phyloP scores from a whole-genome alignment of 139 green algal species.

The Chlamydomonas sphaeroides region DNA sequence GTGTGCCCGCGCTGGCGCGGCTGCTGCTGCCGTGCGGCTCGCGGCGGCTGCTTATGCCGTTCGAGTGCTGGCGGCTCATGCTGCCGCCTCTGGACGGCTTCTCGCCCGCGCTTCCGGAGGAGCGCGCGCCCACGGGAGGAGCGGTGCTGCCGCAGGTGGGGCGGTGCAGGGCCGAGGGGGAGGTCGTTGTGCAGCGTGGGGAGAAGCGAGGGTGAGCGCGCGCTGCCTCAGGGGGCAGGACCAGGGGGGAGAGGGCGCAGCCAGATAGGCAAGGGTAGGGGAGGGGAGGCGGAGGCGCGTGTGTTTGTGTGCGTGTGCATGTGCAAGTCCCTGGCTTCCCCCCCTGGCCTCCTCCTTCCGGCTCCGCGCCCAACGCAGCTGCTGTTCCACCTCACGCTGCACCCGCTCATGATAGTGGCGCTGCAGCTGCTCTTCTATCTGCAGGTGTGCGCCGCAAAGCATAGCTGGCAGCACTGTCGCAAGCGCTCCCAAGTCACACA shows the following conservation, averaged over 20 bases:
- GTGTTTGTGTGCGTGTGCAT: neutral
- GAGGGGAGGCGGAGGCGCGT: no score
- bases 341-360: neutral
- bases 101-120: neutral
- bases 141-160: neutral
- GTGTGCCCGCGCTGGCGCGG: neutral
- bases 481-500: no score
- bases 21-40: neutral
- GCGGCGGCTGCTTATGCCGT: neutral
- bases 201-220: no score
- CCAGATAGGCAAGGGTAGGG: no score
- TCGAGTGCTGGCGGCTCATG: neutral
- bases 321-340: neutral
- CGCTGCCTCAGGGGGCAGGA: no score
- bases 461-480: no score
- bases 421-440: neutral
- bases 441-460: neutral
- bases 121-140: neutral
- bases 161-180: no score
- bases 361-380: neutral
- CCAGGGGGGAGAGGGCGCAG: no score
- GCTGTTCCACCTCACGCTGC: neutral
- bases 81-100: constrained; percentile 1
- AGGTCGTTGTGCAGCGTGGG: no score
- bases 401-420: neutral